Base-by-base conservation (phyloP, 306 rosid species). In the Alnus glutinosa region DNA sequence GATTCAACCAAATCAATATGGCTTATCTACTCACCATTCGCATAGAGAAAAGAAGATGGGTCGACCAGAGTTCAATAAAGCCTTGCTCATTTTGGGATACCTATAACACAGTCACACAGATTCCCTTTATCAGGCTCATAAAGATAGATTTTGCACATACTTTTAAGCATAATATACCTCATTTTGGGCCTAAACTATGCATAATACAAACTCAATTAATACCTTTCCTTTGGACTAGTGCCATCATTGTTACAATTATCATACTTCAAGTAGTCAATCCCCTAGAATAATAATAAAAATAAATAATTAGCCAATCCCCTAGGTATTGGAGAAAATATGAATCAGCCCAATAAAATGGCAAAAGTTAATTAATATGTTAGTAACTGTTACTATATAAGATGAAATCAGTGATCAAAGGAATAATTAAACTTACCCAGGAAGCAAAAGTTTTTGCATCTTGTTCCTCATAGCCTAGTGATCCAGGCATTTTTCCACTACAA, bases 391-490 rank as follows among this genome's bases (percentile, higher is more conserved):
- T 19, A 23, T 10, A n/a, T n/a, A 8, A 39, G 44, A 39, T 39
- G 1, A 36, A 23, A 58, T 59, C 37, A 59, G 6, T 28, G 11
- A 30, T 19, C 10, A 7, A 9, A 36, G 9, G 74, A 46, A 51
- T 11, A 77, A 59, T 34, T 58, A 47, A 57, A 70, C 54, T 57
- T 83, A 92, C 97, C 97, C 97, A 90, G 2, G 96, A 90, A 82
- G 96, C 90, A 77, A 92, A 92, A 59, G 91, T 82, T 62, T 82
- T 85, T 75, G 97, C 96, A 83, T 92, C 97, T 81, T 90, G 96
- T 3, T 84, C 88, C 59, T 92, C 97, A 75, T 88, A 75, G 15
- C 91, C 92, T 34, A 92, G 82, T 73, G 96, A 92, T 75, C 97
- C 94, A 13, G 97, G 96, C 95, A 92, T 92, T 1, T 64, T 72